Evolutionary conservation across 257 asterid genomes (phyloP).

Genomic region (Henckelia pumila): DNA sequence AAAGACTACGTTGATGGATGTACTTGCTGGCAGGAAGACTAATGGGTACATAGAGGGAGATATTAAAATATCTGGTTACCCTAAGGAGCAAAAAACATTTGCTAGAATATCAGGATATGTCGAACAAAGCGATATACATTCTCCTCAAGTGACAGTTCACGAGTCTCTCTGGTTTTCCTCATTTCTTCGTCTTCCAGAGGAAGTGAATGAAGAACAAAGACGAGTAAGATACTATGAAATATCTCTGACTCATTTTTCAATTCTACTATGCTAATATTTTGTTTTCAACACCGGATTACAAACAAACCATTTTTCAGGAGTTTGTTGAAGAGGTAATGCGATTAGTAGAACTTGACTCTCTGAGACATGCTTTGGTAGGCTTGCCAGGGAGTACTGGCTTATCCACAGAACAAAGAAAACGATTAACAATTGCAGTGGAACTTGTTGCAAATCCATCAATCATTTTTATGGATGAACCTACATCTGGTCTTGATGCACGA

Average conservation of each 20-base stretch:
- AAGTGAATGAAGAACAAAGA: constrained; percentile 61
- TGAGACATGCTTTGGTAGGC: constrained; percentile 83
- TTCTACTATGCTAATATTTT: not conserved
- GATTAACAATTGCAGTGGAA: constrained; percentile 92
- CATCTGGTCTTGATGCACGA: too few relatives aligned
- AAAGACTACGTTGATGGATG: constrained; percentile 94
- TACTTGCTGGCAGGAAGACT: constrained; percentile 89
- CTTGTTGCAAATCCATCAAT: constrained; percentile 97
- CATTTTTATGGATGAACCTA: too few relatives aligned
- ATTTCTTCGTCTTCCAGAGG: constrained; percentile 75
- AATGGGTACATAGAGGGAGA: constrained; percentile 88
- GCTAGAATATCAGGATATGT: constrained; percentile 91
- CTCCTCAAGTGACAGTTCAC: constrained; percentile 81
- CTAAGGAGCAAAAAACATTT: constrained; percentile 69
- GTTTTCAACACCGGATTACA: not conserved
- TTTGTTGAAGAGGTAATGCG: constrained; percentile 89
- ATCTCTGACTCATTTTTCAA: constrained; percentile 1
- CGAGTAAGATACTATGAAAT: constrained; percentile 40
- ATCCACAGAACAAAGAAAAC: constrained; percentile 93
- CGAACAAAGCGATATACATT: constrained; percentile 90
- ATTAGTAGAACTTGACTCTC: constrained; percentile 71
- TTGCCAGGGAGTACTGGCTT: constrained; percentile 81
- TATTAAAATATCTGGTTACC: constrained; percentile 74
- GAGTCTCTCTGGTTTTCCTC: constrained; percentile 88
- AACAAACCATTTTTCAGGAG: constrained; percentile 47